A percentile compares a stretch with the other conserved stretches of the same genome.
phyloP scores from a whole-genome alignment of 2,329 filamentous ascomycete species.

The Tolypocladium paradoxum region DNA sequence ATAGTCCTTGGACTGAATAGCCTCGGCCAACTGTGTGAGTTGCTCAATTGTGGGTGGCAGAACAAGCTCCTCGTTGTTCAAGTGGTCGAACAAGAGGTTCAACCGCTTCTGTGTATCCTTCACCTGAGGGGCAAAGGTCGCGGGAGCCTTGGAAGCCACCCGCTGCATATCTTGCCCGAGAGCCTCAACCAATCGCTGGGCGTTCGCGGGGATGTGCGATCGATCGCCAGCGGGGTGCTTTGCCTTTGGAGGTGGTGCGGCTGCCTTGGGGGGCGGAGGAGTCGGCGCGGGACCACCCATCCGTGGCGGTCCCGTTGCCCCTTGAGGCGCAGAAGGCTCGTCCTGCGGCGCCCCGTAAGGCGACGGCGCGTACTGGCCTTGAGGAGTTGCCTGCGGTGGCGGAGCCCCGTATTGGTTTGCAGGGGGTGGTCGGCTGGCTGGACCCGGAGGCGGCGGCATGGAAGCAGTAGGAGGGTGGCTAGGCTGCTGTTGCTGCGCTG shows the following conservation, averaged over 20 bases:
- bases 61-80: constrained; percentile 90
- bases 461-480: constrained; percentile 30
- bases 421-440: constrained; percentile 33
- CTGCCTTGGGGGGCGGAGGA: constrained; percentile 35
- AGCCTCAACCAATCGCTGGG: constrained; percentile 71
- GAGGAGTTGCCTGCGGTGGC: constrained; percentile 31
- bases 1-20: constrained; percentile 60
- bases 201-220: constrained; percentile 70
- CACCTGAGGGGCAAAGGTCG: constrained; percentile 79
- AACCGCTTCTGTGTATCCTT: constrained; percentile 90
- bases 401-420: constrained; percentile 32
- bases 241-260: constrained; percentile 39
- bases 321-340: constrained; percentile 26
- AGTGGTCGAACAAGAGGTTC: constrained; percentile 87
- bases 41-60: constrained; percentile 66
- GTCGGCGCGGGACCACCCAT: constrained; percentile 22
- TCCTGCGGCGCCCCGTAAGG: constrained; percentile 4
- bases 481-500: constrained; percentile 36
- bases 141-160: constrained; percentile 73
- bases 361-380: constrained; percentile 25
- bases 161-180: constrained; percentile 78
- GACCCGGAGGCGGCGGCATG: constrained; percentile 28
- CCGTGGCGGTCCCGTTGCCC: constrained; percentile 23
- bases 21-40: constrained; percentile 52
- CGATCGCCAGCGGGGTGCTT: constrained; percentile 79